A percentile compares a stretch with the other conserved stretches of the same genome.
phyloP scores from a whole-genome alignment of 2,329 filamentous ascomycete genomes.

The Simplicillium aogashimaense region DNA sequence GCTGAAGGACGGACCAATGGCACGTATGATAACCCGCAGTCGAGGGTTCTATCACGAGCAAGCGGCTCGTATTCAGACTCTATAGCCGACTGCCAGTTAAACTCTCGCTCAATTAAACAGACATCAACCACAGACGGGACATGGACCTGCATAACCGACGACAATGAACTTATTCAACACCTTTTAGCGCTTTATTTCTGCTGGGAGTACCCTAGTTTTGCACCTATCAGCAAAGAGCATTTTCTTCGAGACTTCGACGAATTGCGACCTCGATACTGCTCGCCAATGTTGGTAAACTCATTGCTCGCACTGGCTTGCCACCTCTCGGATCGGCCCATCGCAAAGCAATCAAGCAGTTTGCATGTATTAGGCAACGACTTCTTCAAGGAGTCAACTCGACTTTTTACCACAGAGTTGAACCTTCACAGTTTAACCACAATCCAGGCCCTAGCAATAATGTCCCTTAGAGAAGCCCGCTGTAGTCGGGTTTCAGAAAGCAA shows the following conservation, averaged over 20 bases:
- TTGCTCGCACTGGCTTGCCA: constrained; percentile 56
- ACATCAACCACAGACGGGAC: constrained; percentile 31
- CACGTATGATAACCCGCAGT: too few relatives aligned
- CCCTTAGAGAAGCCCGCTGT: constrained; percentile 61
- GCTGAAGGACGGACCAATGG: too few relatives aligned
- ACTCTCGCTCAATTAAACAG: constrained; percentile 23
- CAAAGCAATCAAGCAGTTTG: constrained; percentile 49
- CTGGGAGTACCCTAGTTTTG: constrained; percentile 68
- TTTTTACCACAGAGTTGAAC: constrained; percentile 47
- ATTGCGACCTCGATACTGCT: constrained; percentile 55
- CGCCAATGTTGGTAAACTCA: constrained; percentile 54
- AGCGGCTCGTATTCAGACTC: too few relatives aligned
- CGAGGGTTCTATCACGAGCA: too few relatives aligned
- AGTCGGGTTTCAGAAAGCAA: constrained; percentile 64
- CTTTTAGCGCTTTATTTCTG: constrained; percentile 60
- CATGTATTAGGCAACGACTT: constrained; percentile 63
- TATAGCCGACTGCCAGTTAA: too few relatives aligned
- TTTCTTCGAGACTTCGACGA: constrained; percentile 55
- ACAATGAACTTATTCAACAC: constrained; percentile 49
- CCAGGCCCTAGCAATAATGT: constrained; percentile 67
- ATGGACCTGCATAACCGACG: constrained; percentile 54
- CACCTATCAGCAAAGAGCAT: constrained; percentile 60
- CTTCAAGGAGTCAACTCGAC: constrained; percentile 56
- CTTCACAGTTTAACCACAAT: constrained; percentile 59
- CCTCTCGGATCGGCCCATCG: constrained; percentile 55